Conservation (phyloP, 2,329 filamentous ascomycete species). For the Alternaria solani region DNA sequence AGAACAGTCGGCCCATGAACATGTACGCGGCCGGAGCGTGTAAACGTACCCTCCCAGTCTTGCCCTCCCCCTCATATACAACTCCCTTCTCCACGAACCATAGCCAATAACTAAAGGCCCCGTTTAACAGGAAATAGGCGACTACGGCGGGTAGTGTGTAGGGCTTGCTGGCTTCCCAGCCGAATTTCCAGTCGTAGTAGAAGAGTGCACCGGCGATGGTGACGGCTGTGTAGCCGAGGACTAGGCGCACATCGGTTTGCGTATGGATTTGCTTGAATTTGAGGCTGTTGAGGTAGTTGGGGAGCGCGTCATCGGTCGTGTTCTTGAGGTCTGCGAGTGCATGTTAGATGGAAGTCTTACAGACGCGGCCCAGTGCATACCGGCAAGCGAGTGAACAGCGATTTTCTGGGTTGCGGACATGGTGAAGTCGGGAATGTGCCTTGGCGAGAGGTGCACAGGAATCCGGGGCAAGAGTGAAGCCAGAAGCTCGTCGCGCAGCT, state of each 20-base stretch:
- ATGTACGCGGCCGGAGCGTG: no score
- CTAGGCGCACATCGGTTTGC: constrained; percentile 82
- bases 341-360: constrained; percentile 20
- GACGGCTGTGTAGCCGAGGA: constrained; percentile 84
- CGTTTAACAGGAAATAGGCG: constrained; percentile 81
- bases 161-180: constrained; percentile 84
- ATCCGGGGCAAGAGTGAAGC: constrained; percentile 9
- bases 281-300: constrained; percentile 90
- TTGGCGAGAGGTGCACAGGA: neutral
- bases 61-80: constrained; percentile 78
- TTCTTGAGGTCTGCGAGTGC: constrained; percentile 84
- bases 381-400: constrained; percentile 71
- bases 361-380: constrained; percentile 49
- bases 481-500: constrained; percentile 13
- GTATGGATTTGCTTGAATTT: constrained; percentile 83
- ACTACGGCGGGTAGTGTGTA: constrained; percentile 82
- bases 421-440: neutral
- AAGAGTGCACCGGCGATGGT: constrained; percentile 83
- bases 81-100: constrained; percentile 81
- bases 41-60: constrained; percentile 68
- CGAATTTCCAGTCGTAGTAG: constrained; percentile 88
- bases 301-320: constrained; percentile 92
- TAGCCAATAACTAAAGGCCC: constrained; percentile 82
- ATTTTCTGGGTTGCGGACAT: constrained; percentile 61
- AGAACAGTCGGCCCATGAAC: neutral